Evolutionary conservation across 176 grass and related monocot genomes (phyloP), one percentile per base, ranked within the genome.

Genomic region (Saccharum officinarum): DNA sequence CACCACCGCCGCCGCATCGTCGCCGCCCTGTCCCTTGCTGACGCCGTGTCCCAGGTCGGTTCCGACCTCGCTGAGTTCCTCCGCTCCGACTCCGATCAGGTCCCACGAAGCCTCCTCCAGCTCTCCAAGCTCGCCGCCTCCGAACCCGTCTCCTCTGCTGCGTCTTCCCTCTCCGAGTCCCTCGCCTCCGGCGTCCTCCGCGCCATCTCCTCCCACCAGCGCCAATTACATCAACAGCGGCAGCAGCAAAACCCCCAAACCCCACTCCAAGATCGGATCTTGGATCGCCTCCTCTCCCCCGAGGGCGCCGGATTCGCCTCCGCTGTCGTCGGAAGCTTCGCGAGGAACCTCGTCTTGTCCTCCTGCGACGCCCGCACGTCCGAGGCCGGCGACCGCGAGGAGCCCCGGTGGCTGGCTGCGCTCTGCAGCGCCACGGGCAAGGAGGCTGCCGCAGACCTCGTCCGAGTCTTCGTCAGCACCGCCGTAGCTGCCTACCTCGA

Each of bases 71-170:
- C 77, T 14, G 91, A 68, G 1, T 98, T 95, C 76, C 80, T 98
- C 40, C 73, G 86, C 45, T 98, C 89, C 39, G 89, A 95, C 67
- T 95, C 92, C 66, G 89, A 93, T 22, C 85, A 90, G 23, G 71
- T 95, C 11, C 95, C 95, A 3, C 63, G 46, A 8, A 95, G 89
- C 63, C 79, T 98, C 50, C 82, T 67, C 88, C 93, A 98, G 81
- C 80, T 95, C n/a, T 95, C 93, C 60, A 98, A 95, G 88, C 84
- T 98, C 71, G 86, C 85, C 11, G 62, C 83, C 23, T 92, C 90
- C 81, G 70, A 73, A 1, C 81, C 76, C 25, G 37, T 85, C 80
- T 50, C 77, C 49, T 57, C 85, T 5, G 41, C 84, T 10, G 80
- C 91, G 5, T 77, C 78, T 39, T 64, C 77, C 18, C 76, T 88